phyloP scores from a whole-genome alignment of 2,329 filamentous ascomycete species.

The Ophiostoma quercus region DNA sequence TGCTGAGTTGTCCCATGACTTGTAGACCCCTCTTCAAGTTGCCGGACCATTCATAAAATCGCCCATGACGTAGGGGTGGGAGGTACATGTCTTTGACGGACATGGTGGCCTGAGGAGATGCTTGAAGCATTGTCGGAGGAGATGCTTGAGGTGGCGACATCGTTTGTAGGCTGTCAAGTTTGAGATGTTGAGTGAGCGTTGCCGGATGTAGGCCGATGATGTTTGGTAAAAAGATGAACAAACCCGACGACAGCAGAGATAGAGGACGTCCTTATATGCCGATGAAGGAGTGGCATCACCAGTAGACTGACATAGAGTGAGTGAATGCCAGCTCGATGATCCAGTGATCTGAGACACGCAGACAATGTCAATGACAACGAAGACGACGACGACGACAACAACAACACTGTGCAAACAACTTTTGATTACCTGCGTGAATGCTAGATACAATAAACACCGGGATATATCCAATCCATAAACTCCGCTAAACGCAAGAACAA shows the following conservation, averaged over 20 bases:
- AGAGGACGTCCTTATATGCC: background rate
- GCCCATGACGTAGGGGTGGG: background rate
- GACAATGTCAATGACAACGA: background rate
- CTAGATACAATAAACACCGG: background rate
- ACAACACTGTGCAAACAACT: background rate
- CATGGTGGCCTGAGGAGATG: background rate
- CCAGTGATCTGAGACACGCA: background rate
- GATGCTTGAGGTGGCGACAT: background rate
- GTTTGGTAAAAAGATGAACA: background rate
- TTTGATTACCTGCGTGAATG: background rate
- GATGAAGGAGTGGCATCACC: too few relatives aligned
- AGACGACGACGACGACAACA: background rate
- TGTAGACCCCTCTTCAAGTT: background rate
- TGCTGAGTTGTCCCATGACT: background rate
- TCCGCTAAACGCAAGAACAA: background rate
- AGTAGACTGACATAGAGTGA: background rate
- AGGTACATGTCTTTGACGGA: background rate
- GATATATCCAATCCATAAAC: slow-evolving; percentile 9
- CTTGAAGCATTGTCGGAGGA: too few relatives aligned
- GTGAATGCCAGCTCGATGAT: background rate
- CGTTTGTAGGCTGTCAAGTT: background rate
- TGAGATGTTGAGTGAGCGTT: background rate
- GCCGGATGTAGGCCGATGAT: background rate
- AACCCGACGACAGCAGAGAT: background rate
- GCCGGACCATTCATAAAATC: background rate